Conservation (phyloP, 2,329 filamentous ascomycete species). For the Cercospora zeae-maydis region DNA sequence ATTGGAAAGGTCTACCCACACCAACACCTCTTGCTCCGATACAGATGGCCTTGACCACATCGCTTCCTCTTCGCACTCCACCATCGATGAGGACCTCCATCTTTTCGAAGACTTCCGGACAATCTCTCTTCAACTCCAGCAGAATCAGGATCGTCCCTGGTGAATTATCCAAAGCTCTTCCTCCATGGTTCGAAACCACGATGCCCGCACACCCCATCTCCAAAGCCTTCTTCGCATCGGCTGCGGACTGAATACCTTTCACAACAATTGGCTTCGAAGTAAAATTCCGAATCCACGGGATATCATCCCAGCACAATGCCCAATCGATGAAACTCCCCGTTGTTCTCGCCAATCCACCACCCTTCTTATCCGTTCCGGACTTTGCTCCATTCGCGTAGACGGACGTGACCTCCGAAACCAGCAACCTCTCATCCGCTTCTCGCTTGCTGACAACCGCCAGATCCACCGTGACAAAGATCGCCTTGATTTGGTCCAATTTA, state of each 20-base stretch:
- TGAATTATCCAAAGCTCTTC: conserved; percentile 48
- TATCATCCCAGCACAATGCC: conserved; percentile 50
- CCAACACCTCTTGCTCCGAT: conserved; percentile 61
- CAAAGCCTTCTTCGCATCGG: conserved; percentile 43
- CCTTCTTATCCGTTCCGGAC: conserved; percentile 52
- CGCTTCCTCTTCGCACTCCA: conserved; percentile 60
- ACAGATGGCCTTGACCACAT: conserved; percentile 64
- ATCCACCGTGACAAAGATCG: conserved; percentile 59
- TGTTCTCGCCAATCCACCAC: conserved; percentile 53
- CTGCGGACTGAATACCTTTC: conserved; percentile 44
- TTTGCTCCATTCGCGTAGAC: conserved; percentile 58
- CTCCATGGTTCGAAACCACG: conserved; percentile 52
- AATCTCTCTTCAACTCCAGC: conserved; percentile 60
- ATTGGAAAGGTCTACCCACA: conserved; percentile 60
- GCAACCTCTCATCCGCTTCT: conserved; percentile 47
- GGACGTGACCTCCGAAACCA: conserved; percentile 55
- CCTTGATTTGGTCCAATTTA: conserved; percentile 47
- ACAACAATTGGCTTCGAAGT: conserved; percentile 50
- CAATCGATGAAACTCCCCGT: conserved; percentile 58
- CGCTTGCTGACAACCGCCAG: conserved; percentile 56
- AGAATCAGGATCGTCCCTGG: conserved; percentile 57
- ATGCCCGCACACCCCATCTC: conserved; percentile 47
- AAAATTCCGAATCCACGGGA: conserved; percentile 42
- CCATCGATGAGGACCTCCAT: conserved; percentile 65
- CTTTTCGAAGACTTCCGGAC: conserved; percentile 57